These are phyloP conservation scores for Amesomyces nigricolor DNA, from an alignment of 2,329 filamentous ascomycete genomes.

Conservation along the genomic window DNA sequence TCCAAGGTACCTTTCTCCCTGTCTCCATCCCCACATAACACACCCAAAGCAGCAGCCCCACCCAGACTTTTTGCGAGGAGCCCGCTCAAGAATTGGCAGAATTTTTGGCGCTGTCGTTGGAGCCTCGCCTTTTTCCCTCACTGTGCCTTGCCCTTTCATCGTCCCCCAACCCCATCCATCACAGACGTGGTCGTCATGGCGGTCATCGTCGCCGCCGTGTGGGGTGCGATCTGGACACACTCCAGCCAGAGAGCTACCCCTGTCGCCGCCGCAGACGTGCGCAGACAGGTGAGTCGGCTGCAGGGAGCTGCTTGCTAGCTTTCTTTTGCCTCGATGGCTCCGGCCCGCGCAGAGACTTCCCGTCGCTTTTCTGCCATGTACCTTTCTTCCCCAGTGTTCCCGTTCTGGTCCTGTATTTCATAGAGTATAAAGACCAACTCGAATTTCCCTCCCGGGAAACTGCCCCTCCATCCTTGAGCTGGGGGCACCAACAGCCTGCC, in stretches of 20 bases:
- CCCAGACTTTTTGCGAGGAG: slow-evolving; percentile 15
- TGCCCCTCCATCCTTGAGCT: slow-evolving; percentile 35
- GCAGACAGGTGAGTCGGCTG: slow-evolving; percentile 14
- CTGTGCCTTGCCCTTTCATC: slow-evolving; percentile 9
- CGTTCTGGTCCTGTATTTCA: slow-evolving; percentile 1
- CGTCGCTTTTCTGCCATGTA: slow-evolving; percentile 29
- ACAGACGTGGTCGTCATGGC: slow-evolving; percentile 10
- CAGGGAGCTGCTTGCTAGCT: slow-evolving; percentile 24
- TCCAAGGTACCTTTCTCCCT: slow-evolving; percentile 1
- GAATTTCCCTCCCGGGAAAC: slow-evolving; percentile 30
- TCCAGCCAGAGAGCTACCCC: slow-evolving; percentile 17
- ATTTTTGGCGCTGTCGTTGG: slow-evolving; percentile 9
- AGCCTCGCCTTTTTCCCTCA: slow-evolving; percentile 14
- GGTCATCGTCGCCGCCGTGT: slow-evolving; percentile 19
- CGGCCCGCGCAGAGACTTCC: slow-evolving; percentile 20
- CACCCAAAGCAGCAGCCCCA: slow-evolving; percentile 4
- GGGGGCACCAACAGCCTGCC: slow-evolving; percentile 38
- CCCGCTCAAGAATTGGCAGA: slow-evolving; percentile 10
- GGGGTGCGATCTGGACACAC: slow-evolving; percentile 14
- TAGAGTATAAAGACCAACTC: slow-evolving; percentile 34
- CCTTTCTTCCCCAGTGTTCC: slow-evolving; percentile 5
- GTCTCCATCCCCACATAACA: not conserved
- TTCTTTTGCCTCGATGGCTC: slow-evolving; percentile 21
- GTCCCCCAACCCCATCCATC: not conserved
- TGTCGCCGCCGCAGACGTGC: slow-evolving; percentile 12